Evolutionary conservation across 139 green algal genomes (phyloP).

Genomic region (Micractinium sp.): DNA sequence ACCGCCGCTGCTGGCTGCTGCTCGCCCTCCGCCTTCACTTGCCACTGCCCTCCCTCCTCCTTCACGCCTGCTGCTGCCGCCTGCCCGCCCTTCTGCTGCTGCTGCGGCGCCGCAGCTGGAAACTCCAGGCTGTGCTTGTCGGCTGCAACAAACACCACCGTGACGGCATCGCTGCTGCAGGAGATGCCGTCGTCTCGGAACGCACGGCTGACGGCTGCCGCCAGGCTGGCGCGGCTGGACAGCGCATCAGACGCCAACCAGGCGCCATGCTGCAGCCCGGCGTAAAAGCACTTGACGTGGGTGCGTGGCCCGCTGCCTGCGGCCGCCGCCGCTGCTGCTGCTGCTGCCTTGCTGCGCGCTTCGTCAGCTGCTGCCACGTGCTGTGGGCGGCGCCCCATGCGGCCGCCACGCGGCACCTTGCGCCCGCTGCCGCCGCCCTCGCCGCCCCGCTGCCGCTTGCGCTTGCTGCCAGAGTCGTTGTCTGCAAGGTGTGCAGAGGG

Average conservation of each 20-base stretch:
- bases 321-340: background rate
- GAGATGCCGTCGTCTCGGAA: conserved; percentile 58
- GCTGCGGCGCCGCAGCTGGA: conserved; percentile 2
- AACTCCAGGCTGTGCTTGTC: conserved; percentile 4
- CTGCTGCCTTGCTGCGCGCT: conserved; percentile 20
- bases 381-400: background rate
- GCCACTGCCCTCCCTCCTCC: background rate
- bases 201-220: conserved; percentile 58
- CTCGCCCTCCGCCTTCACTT: background rate
- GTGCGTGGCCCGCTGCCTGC: conserved; percentile 1
- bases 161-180: conserved; percentile 55
- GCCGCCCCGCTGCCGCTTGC: background rate
- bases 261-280: conserved; percentile 68
- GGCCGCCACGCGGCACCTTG: background rate
- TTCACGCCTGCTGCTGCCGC: background rate
- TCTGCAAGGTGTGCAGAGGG: background rate
- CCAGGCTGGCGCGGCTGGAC: conserved; percentile 54
- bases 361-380: conserved; percentile 11
- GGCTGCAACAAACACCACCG: conserved; percentile 60
- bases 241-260: conserved; percentile 52
- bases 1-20: background rate
- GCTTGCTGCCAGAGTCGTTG: conserved; percentile 30
- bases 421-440: background rate
- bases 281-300: conserved; percentile 73
- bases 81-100: conserved; percentile 3